Conservation (phyloP, 345 rosid species). For the Boechera retrofracta region DNA sequence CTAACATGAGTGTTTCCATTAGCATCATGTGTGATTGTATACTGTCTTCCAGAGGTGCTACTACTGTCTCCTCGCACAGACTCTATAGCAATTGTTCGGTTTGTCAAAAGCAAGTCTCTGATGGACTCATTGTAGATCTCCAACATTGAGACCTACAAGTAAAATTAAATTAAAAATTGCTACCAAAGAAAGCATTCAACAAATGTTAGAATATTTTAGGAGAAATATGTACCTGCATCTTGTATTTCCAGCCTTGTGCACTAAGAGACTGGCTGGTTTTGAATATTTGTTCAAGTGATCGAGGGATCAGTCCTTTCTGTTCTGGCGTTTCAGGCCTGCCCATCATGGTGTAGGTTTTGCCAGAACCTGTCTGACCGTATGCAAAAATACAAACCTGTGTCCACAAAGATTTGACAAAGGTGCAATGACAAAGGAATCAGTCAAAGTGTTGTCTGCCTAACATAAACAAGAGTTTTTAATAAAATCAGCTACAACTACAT, state of each 20-base stretch:
- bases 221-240: conserved; percentile 71
- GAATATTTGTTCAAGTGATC: conserved; percentile 90
- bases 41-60: conserved; percentile 71
- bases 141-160: conserved; percentile 82
- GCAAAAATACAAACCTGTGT: conserved; percentile 96
- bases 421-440: background rate
- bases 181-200: conserved; percentile 13
- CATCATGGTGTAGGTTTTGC: conserved; percentile 99
- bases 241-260: conserved; percentile 94
- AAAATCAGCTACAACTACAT: background rate
- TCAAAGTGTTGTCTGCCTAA: background rate
- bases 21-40: conserved; percentile 79
- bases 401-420: conserved; percentile 2
- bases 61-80: conserved; percentile 53
- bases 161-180: background rate
- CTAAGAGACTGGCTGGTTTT: conserved; percentile 70
- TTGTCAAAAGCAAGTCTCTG: conserved; percentile 73
- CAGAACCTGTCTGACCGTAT: conserved; percentile 98
- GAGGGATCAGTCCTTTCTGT: conserved; percentile 88
- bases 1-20: conserved; percentile 82
- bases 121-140: conserved; percentile 94
- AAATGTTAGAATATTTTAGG: background rate
- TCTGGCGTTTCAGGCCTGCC: conserved; percentile 78
- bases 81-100: conserved; percentile 50
- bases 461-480: background rate